Evolutionary conservation across 345 rosid species (phyloP).

Genomic region (Arabidopsis suecica): DNA sequence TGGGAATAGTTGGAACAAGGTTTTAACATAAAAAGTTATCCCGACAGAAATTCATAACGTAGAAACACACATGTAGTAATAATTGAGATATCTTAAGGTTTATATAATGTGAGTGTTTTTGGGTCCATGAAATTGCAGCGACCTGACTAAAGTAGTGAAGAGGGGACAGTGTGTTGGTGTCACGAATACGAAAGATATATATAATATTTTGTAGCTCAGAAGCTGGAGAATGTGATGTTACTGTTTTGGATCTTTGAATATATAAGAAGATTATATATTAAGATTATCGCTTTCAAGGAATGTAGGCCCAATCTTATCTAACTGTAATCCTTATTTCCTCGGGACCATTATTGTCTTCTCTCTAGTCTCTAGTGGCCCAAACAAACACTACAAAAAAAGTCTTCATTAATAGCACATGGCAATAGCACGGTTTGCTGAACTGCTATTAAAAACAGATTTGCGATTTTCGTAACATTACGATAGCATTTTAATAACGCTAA

Average conservation of each 20-base stretch:
- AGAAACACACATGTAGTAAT: conserved; percentile 33
- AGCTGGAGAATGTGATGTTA: conserved; percentile 37
- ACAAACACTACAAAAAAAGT: neutral
- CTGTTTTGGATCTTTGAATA: conserved; percentile 13
- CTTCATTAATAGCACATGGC: no score
- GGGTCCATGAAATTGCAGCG: conserved; percentile 43
- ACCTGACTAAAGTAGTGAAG: conserved; percentile 38
- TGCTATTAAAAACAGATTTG: no score
- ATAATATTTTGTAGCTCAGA: conserved; percentile 34
- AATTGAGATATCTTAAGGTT: conserved; percentile 30
- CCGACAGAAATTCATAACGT: conserved; percentile 21
- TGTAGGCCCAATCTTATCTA: conserved; percentile 46
- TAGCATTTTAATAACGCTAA: no score
- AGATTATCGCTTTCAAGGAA: conserved; percentile 36
- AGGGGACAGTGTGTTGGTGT: conserved; percentile 42
- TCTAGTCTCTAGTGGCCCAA: conserved; percentile 12
- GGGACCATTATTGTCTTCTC: conserved; percentile 41
- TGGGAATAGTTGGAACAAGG: conserved; percentile 8
- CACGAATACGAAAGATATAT: conserved; percentile 38
- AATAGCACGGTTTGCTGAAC: no score
- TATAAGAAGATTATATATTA: conserved; percentile 18
- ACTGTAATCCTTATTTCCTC: conserved; percentile 25
- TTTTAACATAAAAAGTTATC: conserved; percentile 22
- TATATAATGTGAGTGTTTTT: conserved; percentile 9
- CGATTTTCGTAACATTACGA: no score